These are phyloP conservation scores for Streptanthus diversifolius DNA, from an alignment of 345 rosid genomes.

Conservation along the genomic window DNA sequence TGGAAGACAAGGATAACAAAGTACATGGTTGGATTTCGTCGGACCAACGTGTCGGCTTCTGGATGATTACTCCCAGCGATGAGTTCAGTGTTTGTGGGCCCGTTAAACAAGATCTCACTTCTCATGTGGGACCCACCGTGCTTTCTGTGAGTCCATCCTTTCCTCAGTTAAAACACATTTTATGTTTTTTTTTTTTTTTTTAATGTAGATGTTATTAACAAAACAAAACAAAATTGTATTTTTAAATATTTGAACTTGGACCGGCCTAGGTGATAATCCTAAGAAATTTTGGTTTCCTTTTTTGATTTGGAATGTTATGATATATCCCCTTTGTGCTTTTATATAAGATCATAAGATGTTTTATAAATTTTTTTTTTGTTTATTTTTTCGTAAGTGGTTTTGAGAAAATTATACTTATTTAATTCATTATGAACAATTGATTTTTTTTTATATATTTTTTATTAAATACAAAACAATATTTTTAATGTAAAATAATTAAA, in stretches of 20 bases:
- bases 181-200: neutral
- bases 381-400: no score
- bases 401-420: no score
- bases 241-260: neutral
- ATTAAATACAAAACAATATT: no score
- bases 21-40: slow-evolving; percentile 79
- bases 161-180: neutral
- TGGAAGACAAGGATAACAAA: slow-evolving; percentile 50
- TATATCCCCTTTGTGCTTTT: neutral
- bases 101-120: slow-evolving; percentile 75
- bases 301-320: neutral
- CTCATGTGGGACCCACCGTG: slow-evolving; percentile 67
- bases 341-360: neutral
- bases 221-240: no score
- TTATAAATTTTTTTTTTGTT: no score
- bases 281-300: neutral
- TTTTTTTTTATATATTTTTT: no score
- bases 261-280: neutral
- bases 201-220: neutral
- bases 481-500: no score
- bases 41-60: slow-evolving; percentile 59
- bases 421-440: no score
- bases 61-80: slow-evolving; percentile 81
- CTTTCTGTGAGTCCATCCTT: slow-evolving; percentile 50
- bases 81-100: slow-evolving; percentile 77